Evolutionary conservation across 164 flowering plant genomes (phyloP).

Genomic region (Houttuynia cordata): DNA sequence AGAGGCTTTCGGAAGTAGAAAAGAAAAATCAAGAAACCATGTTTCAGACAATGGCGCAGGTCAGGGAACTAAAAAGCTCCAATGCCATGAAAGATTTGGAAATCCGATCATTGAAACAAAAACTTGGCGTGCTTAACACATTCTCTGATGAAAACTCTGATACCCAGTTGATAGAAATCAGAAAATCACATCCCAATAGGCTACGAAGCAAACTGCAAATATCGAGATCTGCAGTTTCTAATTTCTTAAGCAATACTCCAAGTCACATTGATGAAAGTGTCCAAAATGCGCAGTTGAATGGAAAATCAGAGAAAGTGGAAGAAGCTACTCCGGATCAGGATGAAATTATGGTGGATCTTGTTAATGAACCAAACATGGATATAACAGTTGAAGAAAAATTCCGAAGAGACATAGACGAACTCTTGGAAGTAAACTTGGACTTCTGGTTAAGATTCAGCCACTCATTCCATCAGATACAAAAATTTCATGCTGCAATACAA

Average conservation of each 20-base stretch:
- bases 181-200: conserved; percentile 1
- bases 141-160: conserved; percentile 3
- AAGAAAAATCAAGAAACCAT: conserved; percentile 39
- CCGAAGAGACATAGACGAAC: conserved; percentile 40
- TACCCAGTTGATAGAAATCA: neutral
- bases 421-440: conserved; percentile 63
- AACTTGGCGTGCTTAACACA: conserved; percentile 14
- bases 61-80: conserved; percentile 40
- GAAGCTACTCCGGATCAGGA: conserved; percentile 3
- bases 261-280: neutral
- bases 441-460: conserved; percentile 77
- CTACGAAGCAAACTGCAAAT: neutral
- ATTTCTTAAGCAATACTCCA: conserved; percentile 5
- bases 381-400: conserved; percentile 39
- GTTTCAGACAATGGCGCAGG: conserved; percentile 31
- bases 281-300: conserved; percentile 3
- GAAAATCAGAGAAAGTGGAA: conserved; percentile 3
- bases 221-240: conserved; percentile 7
- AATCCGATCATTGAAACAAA: conserved; percentile 30
- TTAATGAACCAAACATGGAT: conserved; percentile 9
- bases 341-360: conserved; percentile 10
- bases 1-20: conserved; percentile 42
- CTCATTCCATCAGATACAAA: conserved; percentile 53
- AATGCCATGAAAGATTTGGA: conserved; percentile 41
- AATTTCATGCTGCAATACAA: conserved; percentile 40